Percentiles rank a stretch among this genome's conserved stretches.
These are phyloP conservation scores for Jamesozyma rosinii DNA, from an alignment of 805 yeast genomes.

Conservation along the genomic window DNA sequence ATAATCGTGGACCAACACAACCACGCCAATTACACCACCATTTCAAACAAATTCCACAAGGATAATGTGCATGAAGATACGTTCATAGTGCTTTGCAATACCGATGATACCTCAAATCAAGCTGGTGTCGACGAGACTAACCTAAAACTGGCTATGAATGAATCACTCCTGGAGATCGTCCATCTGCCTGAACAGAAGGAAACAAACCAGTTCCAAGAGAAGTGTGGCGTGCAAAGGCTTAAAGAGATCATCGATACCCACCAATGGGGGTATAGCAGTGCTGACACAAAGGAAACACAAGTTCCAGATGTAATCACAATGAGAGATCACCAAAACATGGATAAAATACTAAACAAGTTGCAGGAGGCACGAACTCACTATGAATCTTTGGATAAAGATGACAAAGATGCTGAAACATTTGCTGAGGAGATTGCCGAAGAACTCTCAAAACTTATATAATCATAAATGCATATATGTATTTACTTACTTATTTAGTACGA, in stretches of 20 bases:
- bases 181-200: constrained; percentile 4
- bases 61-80: neutral
- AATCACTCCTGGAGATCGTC: neutral
- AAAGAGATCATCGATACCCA: constrained; percentile 41
- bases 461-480: neutral
- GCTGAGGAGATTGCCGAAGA: constrained; percentile 23
- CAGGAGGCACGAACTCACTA: constrained; percentile 16
- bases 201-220: constrained; percentile 37
- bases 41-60: neutral
- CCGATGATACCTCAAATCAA: neutral
- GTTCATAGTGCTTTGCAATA: constrained; percentile 2
- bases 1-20: constrained; percentile 28
- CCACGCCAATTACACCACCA: neutral
- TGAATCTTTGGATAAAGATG: constrained; percentile 5
- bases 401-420: constrained; percentile 12
- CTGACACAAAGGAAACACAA: too few species aligned
- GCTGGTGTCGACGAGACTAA: constrained; percentile 5
- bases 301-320: neutral
- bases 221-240: constrained; percentile 36
- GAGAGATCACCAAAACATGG: neutral
- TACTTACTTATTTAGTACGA: neutral
- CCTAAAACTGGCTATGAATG: constrained; percentile 29
- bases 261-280: constrained; percentile 34
- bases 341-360: constrained; percentile 10
- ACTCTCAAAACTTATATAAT: constrained; percentile 4